Conservation (phyloP, 805 yeast genomes). For the Yamadazyma nakazawae region DNA sequence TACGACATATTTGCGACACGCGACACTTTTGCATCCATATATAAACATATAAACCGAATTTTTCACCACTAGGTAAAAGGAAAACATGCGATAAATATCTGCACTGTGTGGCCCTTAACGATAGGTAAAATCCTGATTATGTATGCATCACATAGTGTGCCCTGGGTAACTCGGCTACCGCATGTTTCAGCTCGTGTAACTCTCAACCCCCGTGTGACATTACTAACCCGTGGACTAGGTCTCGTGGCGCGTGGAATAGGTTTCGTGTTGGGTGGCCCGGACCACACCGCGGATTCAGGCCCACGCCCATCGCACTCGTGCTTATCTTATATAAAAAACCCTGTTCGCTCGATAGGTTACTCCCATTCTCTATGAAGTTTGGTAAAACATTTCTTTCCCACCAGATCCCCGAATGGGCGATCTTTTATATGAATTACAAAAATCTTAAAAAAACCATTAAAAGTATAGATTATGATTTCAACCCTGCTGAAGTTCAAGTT, state of each 20-base stretch:
- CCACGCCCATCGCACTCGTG: constrained; percentile 1
- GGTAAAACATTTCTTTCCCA: constrained; percentile 77
- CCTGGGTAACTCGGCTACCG: not conserved
- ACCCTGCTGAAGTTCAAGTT: constrained; percentile 26
- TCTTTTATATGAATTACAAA: constrained; percentile 81
- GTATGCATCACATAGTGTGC: too few species aligned
- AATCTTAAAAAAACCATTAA: constrained; percentile 78
- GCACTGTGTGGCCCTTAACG: too few species aligned
- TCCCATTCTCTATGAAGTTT: constrained; percentile 56
- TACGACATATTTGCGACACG: not conserved
- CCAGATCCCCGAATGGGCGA: constrained; percentile 93
- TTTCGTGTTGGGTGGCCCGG: not conserved
- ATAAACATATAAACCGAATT: not conserved
- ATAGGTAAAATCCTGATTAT: too few species aligned
- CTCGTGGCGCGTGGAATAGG: too few species aligned
- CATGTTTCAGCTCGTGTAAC: not conserved
- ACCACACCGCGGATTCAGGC: not conserved
- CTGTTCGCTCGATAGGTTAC: not conserved
- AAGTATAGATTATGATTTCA: constrained; percentile 45
- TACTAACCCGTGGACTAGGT: not conserved
- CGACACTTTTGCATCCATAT: not conserved
- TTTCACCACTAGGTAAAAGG: too few species aligned
- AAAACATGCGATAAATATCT: too few species aligned
- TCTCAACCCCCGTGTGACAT: not conserved
- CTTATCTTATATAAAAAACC: not conserved